Conservation (phyloP, 129 eudicot species). For the Scalesia atractyloides region DNA sequence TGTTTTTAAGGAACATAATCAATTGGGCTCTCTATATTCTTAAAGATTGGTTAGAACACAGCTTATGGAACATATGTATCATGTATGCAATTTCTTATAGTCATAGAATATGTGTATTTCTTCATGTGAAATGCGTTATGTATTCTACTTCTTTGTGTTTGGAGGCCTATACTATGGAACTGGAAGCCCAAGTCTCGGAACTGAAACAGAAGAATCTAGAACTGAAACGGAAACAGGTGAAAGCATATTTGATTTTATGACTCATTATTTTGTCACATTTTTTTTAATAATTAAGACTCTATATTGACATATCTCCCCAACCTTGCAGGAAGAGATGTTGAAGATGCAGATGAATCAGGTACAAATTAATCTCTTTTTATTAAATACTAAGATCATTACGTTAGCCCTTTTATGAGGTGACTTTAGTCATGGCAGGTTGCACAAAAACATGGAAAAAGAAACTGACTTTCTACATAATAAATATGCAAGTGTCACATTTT, state of each 20-base stretch:
- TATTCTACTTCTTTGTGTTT: constrained; percentile 16
- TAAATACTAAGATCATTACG: no score
- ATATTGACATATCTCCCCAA: background rate
- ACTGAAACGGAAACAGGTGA: constrained; percentile 70
- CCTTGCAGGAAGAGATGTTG: constrained; percentile 61
- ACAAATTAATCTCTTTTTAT: background rate
- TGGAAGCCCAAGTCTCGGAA: constrained; percentile 90
- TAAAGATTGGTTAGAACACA: constrained; percentile 4
- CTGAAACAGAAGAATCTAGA: constrained; percentile 79
- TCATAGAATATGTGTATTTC: constrained; percentile 1
- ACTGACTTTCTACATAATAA: no score
- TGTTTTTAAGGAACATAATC: constrained; percentile 16
- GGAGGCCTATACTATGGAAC: constrained; percentile 91
- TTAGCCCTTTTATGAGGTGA: no score
- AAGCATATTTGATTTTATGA: background rate
- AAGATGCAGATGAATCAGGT: constrained; percentile 97
- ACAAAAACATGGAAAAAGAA: no score
- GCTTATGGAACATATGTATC: background rate
- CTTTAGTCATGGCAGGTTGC: no score
- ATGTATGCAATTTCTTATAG: background rate
- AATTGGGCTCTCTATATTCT: background rate
- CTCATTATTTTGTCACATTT: background rate
- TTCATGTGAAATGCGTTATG: background rate
- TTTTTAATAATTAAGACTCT: background rate
- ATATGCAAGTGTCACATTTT: no score